Evolutionary conservation across 176 grass and related monocot species (phyloP), one percentile per base, ranked within the genome.

Genomic region (Stipa capillata): DNA sequence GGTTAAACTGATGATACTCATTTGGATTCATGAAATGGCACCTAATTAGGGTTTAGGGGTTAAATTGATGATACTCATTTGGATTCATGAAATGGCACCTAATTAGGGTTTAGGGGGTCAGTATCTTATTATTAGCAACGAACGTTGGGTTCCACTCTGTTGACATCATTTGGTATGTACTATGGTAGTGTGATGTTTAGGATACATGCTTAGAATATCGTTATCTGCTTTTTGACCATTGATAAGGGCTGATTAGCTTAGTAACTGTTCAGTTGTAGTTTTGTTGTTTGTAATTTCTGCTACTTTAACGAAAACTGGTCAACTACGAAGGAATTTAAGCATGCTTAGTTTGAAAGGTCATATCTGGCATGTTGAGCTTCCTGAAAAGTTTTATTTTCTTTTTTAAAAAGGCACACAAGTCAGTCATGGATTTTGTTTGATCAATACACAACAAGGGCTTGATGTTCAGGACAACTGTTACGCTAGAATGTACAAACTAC

Each of bases 181-280:
- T 78, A 21, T 32, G 32, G 16, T 59, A 8, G 13, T 78, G 45
- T 47, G 44, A 7, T 64, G 21, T 73, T 50, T n/a, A 47, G 27
- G 85, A 29, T 15, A 16, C 45, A 72, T 45, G 12, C 48, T 65
- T 83, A 37, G 29, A 8, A 55, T 64, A 48, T 12, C 72, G 1
- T 25, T 82, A 61, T 70, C 35, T 53, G 11, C 55, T 28, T 71
- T 78, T 78, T 36, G 10, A 55, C 41, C 21, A 42, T 13, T 40
- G 5, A 20, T n/a, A 34, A 48, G 33, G 1, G 6, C 36, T 66
- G n/a, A 18, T 28, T 69, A 3, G 23, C 10, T n/a, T 39, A 16
- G 50, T 69, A 79, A 75, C 69, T 20, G 33, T 68, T 79, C 28
- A 14, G 7, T 50, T 66, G 41, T 75, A 76, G 43, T 76, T 86